Base-by-base conservation (phyloP, 2,329 filamentous ascomycete genomes). In the Colletotrichum sublineola region DNA sequence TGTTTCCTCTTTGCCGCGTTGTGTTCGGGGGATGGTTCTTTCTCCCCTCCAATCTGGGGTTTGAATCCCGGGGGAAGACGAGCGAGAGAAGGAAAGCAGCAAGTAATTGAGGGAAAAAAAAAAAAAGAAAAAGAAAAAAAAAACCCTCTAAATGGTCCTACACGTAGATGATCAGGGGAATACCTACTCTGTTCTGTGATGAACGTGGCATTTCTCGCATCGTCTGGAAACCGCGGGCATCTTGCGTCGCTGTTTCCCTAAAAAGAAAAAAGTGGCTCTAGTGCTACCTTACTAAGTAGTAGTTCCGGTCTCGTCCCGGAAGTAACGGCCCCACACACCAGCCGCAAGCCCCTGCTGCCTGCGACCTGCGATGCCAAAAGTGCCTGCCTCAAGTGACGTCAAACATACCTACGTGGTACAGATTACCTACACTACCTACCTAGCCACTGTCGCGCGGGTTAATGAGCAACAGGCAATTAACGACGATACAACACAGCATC, bases 151-250 rank as follows among this genome's bases (percentile, higher is more conserved):
- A 24, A 24, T 24, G 24, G 24, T 1, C 24, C 24, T 24, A 24
- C 24, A 24, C 24, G 24, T 24, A 24, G 1, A 24, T 1, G 24
- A 24, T 24, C 24, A 24, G 24, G 24, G 24, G 24, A 24, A 24
- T 24, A 24, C 24, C 24, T 24, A 24, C 24, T 24, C 24, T 24
- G 24, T 24, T 24, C 24, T 24, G 18, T 36, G 33, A 24, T 24
- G 24, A 24, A 24, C 24, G 24, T 36, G 8, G 8, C 33, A n/a
- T n/a, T 69, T 72, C 69, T 72, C 31, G 69, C 55, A 69, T 50
- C 70, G 33, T 70, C 69, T 72, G 46, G 66, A 73, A 73, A 46
- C 38, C 29, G 57, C 63, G 55, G 29, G 29, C 33, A 56, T 61
- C 53, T 60, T 60, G 53, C 36, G 36, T 53, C 46, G 53, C 53